These are phyloP conservation scores for Orbilia ellipsospora DNA, from an alignment of 2,329 filamentous ascomycete genomes.

Conservation along the genomic window DNA sequence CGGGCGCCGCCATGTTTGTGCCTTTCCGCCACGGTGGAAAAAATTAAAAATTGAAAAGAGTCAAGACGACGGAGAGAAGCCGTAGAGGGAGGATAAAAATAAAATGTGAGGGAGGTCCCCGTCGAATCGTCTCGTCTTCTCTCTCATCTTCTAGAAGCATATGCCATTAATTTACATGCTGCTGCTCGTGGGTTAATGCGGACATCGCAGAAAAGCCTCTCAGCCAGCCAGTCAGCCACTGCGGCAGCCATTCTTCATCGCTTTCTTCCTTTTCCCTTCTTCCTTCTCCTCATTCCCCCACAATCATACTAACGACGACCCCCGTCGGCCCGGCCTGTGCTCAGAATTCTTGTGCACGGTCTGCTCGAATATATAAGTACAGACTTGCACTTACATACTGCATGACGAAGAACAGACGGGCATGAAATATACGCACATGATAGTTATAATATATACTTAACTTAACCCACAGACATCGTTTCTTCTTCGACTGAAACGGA, in stretches of 20 bases:
- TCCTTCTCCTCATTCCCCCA: no score
- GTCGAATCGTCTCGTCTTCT: no score
- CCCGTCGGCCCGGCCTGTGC: no score
- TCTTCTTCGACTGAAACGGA: neutral
- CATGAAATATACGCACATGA: neutral
- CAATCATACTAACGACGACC: no score
- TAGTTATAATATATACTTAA: no score
- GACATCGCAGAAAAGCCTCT: constrained; percentile 2
- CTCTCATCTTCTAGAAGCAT: neutral
- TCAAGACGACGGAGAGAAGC: neutral
- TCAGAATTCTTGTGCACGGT: no score
- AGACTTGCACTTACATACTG: no score
- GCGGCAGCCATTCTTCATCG: constrained; percentile 3
- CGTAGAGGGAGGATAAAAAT: neutral
- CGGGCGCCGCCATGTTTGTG: neutral
- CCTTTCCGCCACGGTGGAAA: constrained; percentile 30
- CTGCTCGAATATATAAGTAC: no score
- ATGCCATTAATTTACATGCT: no score
- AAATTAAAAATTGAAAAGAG: neutral
- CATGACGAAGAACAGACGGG: neutral
- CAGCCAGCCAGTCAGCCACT: constrained; percentile 1
- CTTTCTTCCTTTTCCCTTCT: no score
- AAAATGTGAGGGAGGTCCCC: neutral
- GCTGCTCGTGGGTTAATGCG: neutral
- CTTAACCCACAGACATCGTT: constrained; percentile 27